Percentiles rank a stretch among this genome's conserved stretches.
These are phyloP conservation scores for Ampelomyces quisqualis DNA, from an alignment of 2,329 filamentous ascomycete genomes.

Conservation along the genomic window DNA sequence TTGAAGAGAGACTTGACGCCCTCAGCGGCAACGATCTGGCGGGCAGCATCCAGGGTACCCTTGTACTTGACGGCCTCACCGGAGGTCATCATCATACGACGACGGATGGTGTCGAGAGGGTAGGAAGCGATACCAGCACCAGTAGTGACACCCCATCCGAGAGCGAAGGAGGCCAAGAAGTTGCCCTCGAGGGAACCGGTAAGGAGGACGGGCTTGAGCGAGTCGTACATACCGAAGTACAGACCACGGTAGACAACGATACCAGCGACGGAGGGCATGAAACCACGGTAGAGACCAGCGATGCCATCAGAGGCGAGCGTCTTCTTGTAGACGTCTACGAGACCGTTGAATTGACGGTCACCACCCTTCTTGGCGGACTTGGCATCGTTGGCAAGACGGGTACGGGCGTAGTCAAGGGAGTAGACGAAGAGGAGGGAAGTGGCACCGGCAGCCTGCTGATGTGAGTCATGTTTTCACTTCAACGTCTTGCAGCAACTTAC, in stretches of 20 bases:
- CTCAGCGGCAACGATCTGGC: conserved; percentile 93
- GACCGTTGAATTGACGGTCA: conserved; percentile 99
- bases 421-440: conserved; percentile 99
- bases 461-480: too few species aligned
- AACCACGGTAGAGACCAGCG: conserved; percentile 99
- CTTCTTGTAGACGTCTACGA: conserved; percentile 99
- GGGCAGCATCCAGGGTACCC: conserved; percentile 89
- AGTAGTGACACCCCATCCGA: conserved; percentile 99
- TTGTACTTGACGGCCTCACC: conserved; percentile 99
- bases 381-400: conserved; percentile 99
- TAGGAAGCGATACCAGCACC: conserved; percentile 99
- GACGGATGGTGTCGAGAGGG: conserved; percentile 99
- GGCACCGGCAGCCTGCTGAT: conserved; percentile 82
- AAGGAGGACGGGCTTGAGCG: conserved; percentile 97
- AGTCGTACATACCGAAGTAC: conserved; percentile 99
- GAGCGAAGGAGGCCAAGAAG: conserved; percentile 98
- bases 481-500: conserved; percentile 64
- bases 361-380: conserved; percentile 97
- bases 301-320: conserved; percentile 98
- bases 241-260: conserved; percentile 99
- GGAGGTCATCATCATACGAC: conserved; percentile 99
- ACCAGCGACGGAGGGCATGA: conserved; percentile 98
- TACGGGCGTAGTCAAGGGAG: conserved; percentile 99
- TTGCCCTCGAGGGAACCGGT: conserved; percentile 89
- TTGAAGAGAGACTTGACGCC: conserved; percentile 99